Evolutionary conservation across 2,329 filamentous ascomycete species (phyloP), one percentile per base, ranked within the genome.

Genomic region (Periglandula ipomoeae): DNA sequence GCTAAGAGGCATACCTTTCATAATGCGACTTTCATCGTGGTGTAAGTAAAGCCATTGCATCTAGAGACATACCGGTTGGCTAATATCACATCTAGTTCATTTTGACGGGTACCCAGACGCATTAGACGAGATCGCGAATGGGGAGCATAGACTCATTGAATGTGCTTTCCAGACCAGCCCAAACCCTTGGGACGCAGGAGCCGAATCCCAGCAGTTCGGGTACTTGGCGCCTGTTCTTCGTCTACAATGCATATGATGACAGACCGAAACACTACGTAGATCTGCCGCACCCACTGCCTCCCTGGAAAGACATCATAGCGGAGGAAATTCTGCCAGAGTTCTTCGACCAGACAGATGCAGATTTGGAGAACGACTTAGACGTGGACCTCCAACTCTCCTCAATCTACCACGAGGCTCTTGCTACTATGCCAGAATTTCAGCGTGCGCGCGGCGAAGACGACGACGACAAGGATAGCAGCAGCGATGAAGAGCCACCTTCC

Each of bases 31-130:
- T 30, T 6, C 26, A 7, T 30, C 26, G 6, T 30, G 17, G 17
- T 4, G 4, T 40, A 10, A 20, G 20, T n/a, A 1, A 7, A 22
- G 10, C 7, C 0, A 1, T 1, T 4, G 9, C n/a, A n/a, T n/a
- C 20, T 10, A 5, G 6, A 13, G 9, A 13, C 9, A 15, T 2
- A 8, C 20, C n/a, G n/a, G n/a, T 10, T 40, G 22, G 19, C 40
- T 42, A 9, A 42, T 15, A 42, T 3, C 2, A 26, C 3, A n/a
- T 17, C 6, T 4, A 20, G 40, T 26, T 26, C 4, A n/a, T 19
- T 42, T 42, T 15, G 6, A 2, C 5, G 40, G 40, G 0, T 20
- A n/a, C 19, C 22, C 40, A 5, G 40, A 42, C n/a, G 13, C 15
- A 0, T 15, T 42, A 20, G 40, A 42, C 15, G 15, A 15, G 0